Conservation (phyloP, 2,329 filamentous ascomycete species). For the Rhexocercosporidium sp. region DNA sequence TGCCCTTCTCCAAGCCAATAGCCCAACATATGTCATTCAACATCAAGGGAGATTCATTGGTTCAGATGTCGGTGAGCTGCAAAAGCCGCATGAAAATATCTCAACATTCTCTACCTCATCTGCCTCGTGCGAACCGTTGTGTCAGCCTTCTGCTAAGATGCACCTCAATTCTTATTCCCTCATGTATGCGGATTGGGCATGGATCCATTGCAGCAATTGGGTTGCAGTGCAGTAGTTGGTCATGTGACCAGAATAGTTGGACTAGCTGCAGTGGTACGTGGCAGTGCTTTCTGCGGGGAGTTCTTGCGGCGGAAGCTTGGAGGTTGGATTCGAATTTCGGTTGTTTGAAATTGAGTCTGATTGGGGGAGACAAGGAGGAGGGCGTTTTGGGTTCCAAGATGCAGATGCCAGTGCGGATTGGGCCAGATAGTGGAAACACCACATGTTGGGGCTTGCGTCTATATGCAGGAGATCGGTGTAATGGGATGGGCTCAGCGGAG, state of each 20-base stretch:
- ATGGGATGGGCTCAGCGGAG: not conserved
- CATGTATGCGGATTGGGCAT: not conserved
- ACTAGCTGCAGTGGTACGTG: not conserved
- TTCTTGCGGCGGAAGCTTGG: not conserved
- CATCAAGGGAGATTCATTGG: not conserved
- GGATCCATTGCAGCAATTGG: not conserved
- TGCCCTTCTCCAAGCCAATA: not conserved
- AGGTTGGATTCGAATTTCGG: not conserved
- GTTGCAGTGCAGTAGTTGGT: not conserved
- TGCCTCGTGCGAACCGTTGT: not conserved
- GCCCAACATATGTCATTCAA: not conserved
- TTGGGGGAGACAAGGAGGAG: not conserved
- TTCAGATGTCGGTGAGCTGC: not conserved
- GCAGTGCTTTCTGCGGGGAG: not conserved
- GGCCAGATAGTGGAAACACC: not conserved
- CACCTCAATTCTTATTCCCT: not conserved
- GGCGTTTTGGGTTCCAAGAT: not conserved
- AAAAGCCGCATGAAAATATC: not conserved
- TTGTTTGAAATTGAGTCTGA: not conserved
- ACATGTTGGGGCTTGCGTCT: not conserved
- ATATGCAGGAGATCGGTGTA: slow-evolving; percentile 3
- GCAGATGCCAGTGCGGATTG: not conserved
- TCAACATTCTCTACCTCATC: not conserved
- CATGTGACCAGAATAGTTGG: not conserved
- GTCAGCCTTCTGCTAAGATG: not conserved